Percentiles rank a stretch among this genome's conserved stretches.
phyloP scores from a whole-genome alignment of 148 eudicot species.

The Rhododendron kiyosumense region DNA sequence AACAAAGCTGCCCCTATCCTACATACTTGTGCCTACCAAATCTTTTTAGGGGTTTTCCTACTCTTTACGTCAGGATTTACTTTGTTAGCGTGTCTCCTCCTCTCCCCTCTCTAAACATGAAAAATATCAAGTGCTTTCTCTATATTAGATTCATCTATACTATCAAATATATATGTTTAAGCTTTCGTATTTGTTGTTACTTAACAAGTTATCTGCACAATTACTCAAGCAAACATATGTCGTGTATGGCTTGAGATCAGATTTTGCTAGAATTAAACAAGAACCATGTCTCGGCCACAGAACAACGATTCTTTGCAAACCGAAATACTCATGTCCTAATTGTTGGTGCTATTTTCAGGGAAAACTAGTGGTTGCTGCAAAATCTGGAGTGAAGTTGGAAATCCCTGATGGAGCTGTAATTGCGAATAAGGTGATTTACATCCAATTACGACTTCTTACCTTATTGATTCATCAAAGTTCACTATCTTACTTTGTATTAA shows the following conservation, averaged over 20 bases:
- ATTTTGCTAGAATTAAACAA: not conserved
- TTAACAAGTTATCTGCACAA: not conserved
- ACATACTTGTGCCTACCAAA: not conserved
- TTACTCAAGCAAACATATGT: not conserved
- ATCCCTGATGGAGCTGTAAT: conserved; percentile 82
- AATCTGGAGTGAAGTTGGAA: conserved; percentile 73
- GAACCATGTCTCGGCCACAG: not conserved
- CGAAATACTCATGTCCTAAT: not conserved
- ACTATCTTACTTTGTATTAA: not conserved
- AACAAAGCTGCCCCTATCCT: not conserved
- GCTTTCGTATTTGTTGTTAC: not conserved
- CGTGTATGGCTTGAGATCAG: not conserved
- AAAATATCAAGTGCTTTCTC: not conserved
- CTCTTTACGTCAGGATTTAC: not conserved
- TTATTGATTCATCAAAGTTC: not conserved
- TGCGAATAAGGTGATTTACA: conserved; percentile 59
- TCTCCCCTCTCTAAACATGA: not conserved
- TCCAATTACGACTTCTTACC: not conserved
- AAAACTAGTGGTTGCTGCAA: conserved; percentile 61
- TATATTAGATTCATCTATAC: not conserved
- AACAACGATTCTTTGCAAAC: not conserved
- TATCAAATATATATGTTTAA: not conserved
- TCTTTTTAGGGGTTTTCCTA: not conserved
- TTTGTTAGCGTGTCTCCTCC: not conserved
- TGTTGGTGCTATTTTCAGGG: conserved; percentile 43